Conservation (phyloP, 2,329 filamentous ascomycete genomes). For the Eutypa lata region DNA sequence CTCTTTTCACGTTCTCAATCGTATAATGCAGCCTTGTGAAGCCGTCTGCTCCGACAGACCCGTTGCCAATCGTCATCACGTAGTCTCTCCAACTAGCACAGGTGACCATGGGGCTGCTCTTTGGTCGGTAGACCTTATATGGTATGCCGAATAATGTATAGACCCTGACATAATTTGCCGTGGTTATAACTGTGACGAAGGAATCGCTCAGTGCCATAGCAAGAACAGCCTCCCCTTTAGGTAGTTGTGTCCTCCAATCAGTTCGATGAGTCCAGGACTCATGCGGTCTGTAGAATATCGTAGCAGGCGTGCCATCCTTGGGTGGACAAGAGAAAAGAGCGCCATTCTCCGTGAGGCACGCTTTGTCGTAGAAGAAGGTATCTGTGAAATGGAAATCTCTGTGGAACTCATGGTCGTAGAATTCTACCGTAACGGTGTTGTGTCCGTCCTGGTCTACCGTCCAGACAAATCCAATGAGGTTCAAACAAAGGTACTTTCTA, state of each 20-base stretch:
- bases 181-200: slow-evolving; percentile 86
- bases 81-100: slow-evolving; percentile 96
- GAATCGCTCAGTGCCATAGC: slow-evolving; percentile 90
- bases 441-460: slow-evolving; percentile 93
- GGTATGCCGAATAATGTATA: slow-evolving; percentile 93
- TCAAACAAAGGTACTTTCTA: slow-evolving; percentile 87
- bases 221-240: slow-evolving; percentile 78
- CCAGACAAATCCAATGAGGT: slow-evolving; percentile 93
- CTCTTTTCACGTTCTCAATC: slow-evolving; percentile 90
- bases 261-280: slow-evolving; percentile 91
- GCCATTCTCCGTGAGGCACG: slow-evolving; percentile 83
- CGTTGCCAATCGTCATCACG: slow-evolving; percentile 93
- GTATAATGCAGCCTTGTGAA: slow-evolving; percentile 79
- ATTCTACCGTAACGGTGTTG: slow-evolving; percentile 93
- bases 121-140: slow-evolving; percentile 84
- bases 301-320: slow-evolving; percentile 62
- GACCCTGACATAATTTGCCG: slow-evolving; percentile 82
- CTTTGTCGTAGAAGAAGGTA: slow-evolving; percentile 93
- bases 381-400: slow-evolving; percentile 98
- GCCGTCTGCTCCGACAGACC: slow-evolving; percentile 76
- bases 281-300: slow-evolving; percentile 94
- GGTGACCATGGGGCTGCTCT: slow-evolving; percentile 84
- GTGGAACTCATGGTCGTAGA: slow-evolving; percentile 90
- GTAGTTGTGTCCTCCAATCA: slow-evolving; percentile 89
- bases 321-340: slow-evolving; percentile 81